phyloP scores from a whole-genome alignment of 2,329 filamentous ascomycete genomes.

The Ophiostoma australiae region DNA sequence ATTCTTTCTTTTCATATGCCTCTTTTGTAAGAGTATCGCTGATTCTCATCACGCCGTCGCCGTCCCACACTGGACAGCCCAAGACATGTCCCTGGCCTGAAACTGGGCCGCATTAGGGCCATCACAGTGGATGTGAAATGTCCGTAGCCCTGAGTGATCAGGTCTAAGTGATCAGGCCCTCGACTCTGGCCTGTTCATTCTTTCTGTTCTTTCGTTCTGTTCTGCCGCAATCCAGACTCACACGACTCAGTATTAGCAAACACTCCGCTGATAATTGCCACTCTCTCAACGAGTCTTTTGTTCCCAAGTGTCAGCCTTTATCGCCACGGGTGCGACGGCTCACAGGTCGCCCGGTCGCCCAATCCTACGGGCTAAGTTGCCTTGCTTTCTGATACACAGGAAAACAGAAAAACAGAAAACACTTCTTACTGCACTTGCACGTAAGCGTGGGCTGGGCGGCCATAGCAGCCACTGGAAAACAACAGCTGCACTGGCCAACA shows the following conservation, averaged over 20 bases:
- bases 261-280: not conserved
- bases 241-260: not conserved
- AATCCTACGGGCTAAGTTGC: not conserved
- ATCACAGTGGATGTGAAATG: slow-evolving; percentile 3
- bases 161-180: not conserved
- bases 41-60: slow-evolving; percentile 18
- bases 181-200: not conserved
- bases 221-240: not conserved
- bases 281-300: not conserved
- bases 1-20: not conserved
- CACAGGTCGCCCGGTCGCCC: not conserved
- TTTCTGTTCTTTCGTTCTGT: not conserved
- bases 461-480: not conserved
- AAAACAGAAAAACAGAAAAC: not conserved
- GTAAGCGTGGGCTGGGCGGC: not conserved
- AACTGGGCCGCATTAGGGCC: slow-evolving; percentile 22
- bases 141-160: not conserved
- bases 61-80: slow-evolving; percentile 8
- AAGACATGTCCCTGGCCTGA: slow-evolving; percentile 18
- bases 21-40: not conserved
- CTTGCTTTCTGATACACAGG: not conserved
- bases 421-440: not conserved
- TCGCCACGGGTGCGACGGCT: slow-evolving; percentile 1
- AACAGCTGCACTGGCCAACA: not conserved
- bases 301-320: not conserved